phyloP scores from a whole-genome alignment of 164 flowering plant species.

The Liriodendron chinense region DNA sequence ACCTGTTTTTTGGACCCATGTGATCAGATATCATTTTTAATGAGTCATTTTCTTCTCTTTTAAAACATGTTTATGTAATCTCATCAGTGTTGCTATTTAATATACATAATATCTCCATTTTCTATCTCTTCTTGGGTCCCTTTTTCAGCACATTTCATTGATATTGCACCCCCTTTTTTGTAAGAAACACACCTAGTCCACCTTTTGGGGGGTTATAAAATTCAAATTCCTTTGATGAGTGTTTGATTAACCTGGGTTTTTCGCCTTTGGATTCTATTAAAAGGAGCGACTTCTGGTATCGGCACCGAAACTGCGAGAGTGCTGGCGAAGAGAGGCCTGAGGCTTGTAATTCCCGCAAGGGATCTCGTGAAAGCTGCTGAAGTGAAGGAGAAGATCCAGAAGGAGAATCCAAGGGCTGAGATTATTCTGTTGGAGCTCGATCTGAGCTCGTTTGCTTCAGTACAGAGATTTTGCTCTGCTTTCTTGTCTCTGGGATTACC shows the following conservation, averaged over 20 bases:
- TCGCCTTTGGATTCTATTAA: not conserved
- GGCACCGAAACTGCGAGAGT: conserved; percentile 95
- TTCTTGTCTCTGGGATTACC: conserved; percentile 74
- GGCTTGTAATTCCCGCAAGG: conserved; percentile 82
- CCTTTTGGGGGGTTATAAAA: not conserved
- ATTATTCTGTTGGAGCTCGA: conserved; percentile 72
- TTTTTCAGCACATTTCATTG: not conserved
- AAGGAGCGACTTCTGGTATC: conserved; percentile 93
- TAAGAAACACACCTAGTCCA: not conserved
- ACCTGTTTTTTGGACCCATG: not conserved
- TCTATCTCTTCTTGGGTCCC: not conserved
- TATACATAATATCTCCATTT: not conserved
- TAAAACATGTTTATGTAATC: not conserved
- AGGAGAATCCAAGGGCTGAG: conserved; percentile 67
- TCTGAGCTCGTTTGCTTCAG: conserved; percentile 81
- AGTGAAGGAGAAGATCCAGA: conserved; percentile 54
- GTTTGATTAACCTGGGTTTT: conserved; percentile 8
- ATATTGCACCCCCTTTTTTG: not conserved
- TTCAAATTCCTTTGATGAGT: not conserved
- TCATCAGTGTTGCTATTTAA: not conserved
- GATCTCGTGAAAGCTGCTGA: conserved; percentile 56
- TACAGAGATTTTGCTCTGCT: conserved; percentile 61
- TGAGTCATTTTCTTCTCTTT: not conserved
- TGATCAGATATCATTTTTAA: not conserved
- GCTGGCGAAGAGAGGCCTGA: conserved; percentile 82